A percentile compares a stretch with the other conserved stretches of the same genome.
These are phyloP conservation scores for Cucurbita pepo DNA, from an alignment of 306 rosid species.

Conservation along the genomic window DNA sequence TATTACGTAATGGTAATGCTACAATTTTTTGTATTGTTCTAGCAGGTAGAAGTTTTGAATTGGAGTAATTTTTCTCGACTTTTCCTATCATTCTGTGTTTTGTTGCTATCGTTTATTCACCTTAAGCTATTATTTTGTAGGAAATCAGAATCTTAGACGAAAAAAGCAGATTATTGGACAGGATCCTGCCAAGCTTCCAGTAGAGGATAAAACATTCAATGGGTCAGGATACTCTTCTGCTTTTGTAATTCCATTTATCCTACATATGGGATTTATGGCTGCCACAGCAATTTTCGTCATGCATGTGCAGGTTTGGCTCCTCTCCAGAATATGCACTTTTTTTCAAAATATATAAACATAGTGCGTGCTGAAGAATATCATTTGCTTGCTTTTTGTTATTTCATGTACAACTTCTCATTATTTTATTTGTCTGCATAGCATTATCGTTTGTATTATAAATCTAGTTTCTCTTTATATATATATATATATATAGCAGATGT, in stretches of 20 bases:
- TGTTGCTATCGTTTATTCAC: not conserved
- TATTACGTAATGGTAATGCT: not conserved
- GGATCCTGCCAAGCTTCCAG: slow-evolving; percentile 8
- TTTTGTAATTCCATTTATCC: slow-evolving; percentile 61
- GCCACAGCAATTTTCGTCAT: slow-evolving; percentile 64
- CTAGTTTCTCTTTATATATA: not conserved
- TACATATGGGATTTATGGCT: slow-evolving; percentile 74
- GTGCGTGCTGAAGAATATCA: not conserved
- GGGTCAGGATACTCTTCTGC: slow-evolving; percentile 43
- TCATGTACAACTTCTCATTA: not conserved
- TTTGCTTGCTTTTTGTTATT: not conserved
- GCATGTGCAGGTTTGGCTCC: slow-evolving; percentile 78
- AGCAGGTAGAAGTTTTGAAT: not conserved
- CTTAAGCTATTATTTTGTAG: slow-evolving; percentile 21
- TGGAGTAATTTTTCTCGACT: not conserved
- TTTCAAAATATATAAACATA: not conserved
- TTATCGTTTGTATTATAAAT: not conserved
- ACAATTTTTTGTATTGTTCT: not conserved
- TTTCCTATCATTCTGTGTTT: not conserved
- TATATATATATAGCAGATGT: not conserved
- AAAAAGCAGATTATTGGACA: slow-evolving; percentile 26
- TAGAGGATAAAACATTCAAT: slow-evolving; percentile 17
- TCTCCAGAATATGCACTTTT: not conserved
- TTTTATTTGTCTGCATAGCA: not conserved
- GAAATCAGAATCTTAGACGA: slow-evolving; percentile 27